These are phyloP conservation scores for Buxus sempervirens DNA, from an alignment of 164 flowering plant species.

Conservation along the genomic window DNA sequence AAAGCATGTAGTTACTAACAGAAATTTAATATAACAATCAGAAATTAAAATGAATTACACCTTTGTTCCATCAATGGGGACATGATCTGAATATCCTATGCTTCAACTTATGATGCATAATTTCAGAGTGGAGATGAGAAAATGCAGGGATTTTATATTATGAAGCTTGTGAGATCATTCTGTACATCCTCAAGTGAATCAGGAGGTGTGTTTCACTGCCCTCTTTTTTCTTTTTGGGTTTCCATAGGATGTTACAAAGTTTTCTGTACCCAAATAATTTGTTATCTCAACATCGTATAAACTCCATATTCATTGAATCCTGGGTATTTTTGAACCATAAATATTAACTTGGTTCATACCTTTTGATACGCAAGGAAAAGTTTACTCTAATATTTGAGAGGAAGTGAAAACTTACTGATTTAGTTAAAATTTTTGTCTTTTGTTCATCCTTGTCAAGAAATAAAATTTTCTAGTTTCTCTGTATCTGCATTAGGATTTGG, in stretches of 20 bases:
- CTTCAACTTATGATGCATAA: background rate
- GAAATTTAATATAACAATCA: background rate
- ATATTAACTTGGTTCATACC: no score
- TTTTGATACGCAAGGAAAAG: no score
- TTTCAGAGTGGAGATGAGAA: conserved; percentile 76
- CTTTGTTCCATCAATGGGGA: background rate
- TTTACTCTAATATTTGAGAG: background rate
- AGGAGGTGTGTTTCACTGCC: conserved; percentile 33
- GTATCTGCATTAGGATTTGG: no score
- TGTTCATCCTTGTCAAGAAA: background rate
- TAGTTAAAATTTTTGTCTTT: background rate
- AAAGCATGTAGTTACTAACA: background rate
- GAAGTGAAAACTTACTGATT: background rate
- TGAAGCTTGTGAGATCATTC: conserved; percentile 95
- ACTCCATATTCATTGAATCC: no score
- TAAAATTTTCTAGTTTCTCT: no score
- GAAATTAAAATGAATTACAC: background rate
- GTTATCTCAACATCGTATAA: background rate
- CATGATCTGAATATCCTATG: background rate
- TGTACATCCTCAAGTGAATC: conserved; percentile 62
- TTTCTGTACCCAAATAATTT: background rate
- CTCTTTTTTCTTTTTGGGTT: background rate
- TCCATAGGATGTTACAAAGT: background rate
- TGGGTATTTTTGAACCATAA: no score
- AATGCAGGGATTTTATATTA: conserved; percentile 73